Conservation (phyloP, 192 early-diverging fungal species). For the Phycomyces blakesleeanus region DNA sequence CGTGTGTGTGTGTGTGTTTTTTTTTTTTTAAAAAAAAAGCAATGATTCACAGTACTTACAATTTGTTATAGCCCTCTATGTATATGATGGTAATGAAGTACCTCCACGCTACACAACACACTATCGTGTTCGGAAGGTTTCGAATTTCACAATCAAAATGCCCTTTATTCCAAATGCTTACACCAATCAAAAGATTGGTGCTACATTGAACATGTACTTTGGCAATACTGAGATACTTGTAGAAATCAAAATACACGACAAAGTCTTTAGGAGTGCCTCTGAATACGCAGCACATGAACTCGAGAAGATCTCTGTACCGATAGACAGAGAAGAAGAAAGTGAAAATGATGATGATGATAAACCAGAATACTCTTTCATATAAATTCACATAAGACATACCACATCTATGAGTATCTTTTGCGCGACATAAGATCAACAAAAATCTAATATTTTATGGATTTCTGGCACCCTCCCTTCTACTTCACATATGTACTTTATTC, state of each 20-base stretch:
- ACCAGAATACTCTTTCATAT: constrained; percentile 6
- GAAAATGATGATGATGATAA: constrained; percentile 2
- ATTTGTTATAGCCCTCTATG: constrained; percentile 21
- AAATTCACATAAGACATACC: too few relatives aligned
- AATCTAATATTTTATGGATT: too few relatives aligned
- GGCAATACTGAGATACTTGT: constrained; percentile 42
- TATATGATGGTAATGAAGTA: constrained; percentile 21
- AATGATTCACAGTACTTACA: background rate
- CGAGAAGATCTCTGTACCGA: constrained; percentile 1
- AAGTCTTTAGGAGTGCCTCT: constrained; percentile 34
- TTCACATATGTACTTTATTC: too few relatives aligned
- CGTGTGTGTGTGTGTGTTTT: too few relatives aligned
- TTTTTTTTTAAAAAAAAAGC: constrained; percentile 8
- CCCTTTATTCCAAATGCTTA: constrained; percentile 22
- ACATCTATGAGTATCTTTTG: too few relatives aligned
- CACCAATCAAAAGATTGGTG: constrained; percentile 38
- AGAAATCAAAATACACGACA: constrained; percentile 28
- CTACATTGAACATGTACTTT: constrained; percentile 41
- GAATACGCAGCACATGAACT: constrained; percentile 8
- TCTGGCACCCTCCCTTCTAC: too few relatives aligned
- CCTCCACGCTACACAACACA: constrained; percentile 24
- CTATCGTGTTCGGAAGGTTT: constrained; percentile 20
- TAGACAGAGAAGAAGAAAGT: constrained; percentile 8
- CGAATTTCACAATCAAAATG: constrained; percentile 32
- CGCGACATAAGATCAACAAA: too few relatives aligned